Evolutionary conservation across 2,329 filamentous ascomycete species (phyloP).

Genomic region (Fusarium sp.): DNA sequence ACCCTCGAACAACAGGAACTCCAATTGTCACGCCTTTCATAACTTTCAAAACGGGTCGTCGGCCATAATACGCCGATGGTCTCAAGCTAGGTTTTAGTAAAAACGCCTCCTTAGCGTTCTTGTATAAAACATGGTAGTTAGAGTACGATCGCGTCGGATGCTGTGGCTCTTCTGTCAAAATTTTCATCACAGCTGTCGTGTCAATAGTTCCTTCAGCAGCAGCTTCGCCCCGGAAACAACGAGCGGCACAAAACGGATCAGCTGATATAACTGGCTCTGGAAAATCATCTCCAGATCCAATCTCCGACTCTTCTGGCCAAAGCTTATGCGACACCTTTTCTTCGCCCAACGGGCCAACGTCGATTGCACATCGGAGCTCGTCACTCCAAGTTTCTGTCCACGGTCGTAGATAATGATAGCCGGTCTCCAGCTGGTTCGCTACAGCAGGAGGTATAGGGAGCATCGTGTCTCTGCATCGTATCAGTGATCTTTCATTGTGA

Average conservation of each 20-base stretch:
- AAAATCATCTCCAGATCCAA: slow-evolving; percentile 34
- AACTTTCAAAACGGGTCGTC: slow-evolving; percentile 85
- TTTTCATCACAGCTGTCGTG: slow-evolving; percentile 47
- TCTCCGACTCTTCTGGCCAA: slow-evolving; percentile 73
- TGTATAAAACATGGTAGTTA: slow-evolving; percentile 88
- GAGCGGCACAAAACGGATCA: slow-evolving; percentile 70
- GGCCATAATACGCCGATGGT: slow-evolving; percentile 86
- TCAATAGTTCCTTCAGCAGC: slow-evolving; percentile 66
- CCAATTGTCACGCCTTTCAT: slow-evolving; percentile 86
- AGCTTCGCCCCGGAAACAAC: slow-evolving; percentile 71
- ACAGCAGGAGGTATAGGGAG: slow-evolving; percentile 85
- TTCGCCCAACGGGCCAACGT: slow-evolving; percentile 90
- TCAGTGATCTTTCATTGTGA: slow-evolving; percentile 30
- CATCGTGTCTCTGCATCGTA: slow-evolving; percentile 79
- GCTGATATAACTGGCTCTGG: slow-evolving; percentile 61
- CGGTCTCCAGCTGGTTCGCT: slow-evolving; percentile 92
- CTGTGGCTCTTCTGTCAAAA: slow-evolving; percentile 53
- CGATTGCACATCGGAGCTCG: slow-evolving; percentile 88
- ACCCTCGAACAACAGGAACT: slow-evolving; percentile 89
- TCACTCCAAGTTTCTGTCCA: slow-evolving; percentile 95
- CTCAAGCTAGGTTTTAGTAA: slow-evolving; percentile 87
- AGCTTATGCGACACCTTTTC: slow-evolving; percentile 88
- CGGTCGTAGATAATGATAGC: slow-evolving; percentile 86
- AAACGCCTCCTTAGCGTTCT: slow-evolving; percentile 80
- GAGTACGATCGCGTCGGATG: slow-evolving; percentile 71